A percentile compares a stretch with the other conserved stretches of the same genome.
These are phyloP conservation scores for Pleurotus eryngii DNA, from an alignment of 768 basidiomycete genomes.

Conservation along the genomic window DNA sequence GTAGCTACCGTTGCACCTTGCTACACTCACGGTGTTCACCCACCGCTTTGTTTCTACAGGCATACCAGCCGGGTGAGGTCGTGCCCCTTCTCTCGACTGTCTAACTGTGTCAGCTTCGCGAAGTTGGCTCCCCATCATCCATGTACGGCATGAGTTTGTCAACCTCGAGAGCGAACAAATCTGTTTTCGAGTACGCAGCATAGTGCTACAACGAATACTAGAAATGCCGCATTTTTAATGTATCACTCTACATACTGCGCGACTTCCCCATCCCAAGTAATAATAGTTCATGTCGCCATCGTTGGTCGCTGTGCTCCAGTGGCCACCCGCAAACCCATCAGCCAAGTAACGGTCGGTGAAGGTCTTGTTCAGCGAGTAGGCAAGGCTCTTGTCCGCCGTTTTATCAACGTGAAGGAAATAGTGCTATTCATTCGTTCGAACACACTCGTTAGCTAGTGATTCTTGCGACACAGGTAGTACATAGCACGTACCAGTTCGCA, in stretches of 20 bases:
- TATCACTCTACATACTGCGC: constrained; percentile 10
- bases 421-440: background rate
- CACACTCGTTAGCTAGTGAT: background rate
- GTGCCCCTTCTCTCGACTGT: no score
- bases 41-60: no score
- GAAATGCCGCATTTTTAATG: background rate
- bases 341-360: constrained; percentile 21
- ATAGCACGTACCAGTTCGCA: constrained; percentile 16
- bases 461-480: background rate
- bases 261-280: constrained; percentile 19
- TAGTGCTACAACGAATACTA: constrained; percentile 13
- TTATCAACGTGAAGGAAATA: constrained; percentile 12
- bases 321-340: constrained; percentile 17
- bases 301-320: constrained; percentile 17
- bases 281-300: constrained; percentile 17
- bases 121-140: constrained; percentile 11
- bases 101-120: constrained; percentile 6
- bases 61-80: no score
- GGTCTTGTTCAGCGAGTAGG: constrained; percentile 17
- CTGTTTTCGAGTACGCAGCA: constrained; percentile 12
- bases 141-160: constrained; percentile 17
- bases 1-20: no score
- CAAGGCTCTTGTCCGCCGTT: constrained; percentile 7
- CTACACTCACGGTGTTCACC: no score
- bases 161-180: constrained; percentile 17